These are phyloP conservation scores for Fusarium begoniae DNA, from an alignment of 2,329 filamentous ascomycete genomes.

Conservation along the genomic window DNA sequence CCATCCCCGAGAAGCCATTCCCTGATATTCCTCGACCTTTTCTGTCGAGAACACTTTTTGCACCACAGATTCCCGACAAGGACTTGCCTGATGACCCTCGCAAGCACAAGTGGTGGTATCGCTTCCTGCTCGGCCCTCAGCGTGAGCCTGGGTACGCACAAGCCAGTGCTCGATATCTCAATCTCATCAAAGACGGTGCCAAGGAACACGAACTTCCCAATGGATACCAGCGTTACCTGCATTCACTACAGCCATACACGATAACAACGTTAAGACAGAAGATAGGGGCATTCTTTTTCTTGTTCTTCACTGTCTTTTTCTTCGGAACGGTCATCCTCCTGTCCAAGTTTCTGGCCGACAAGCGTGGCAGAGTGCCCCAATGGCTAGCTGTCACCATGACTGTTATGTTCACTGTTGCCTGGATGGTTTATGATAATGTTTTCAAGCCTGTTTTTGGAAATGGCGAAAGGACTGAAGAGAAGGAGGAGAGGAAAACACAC, in stretches of 20 bases:
- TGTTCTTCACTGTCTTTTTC: conserved; percentile 64
- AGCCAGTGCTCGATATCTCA: conserved; percentile 83
- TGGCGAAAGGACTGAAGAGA: conserved; percentile 73
- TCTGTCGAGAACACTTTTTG: conserved; percentile 85
- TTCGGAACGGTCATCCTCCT: conserved; percentile 61
- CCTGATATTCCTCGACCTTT: conserved; percentile 69
- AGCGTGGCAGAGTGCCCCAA: conserved; percentile 71
- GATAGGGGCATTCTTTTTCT: conserved; percentile 71
- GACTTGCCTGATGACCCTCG: conserved; percentile 44
- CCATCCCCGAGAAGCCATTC: conserved; percentile 70
- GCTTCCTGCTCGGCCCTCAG: conserved; percentile 55
- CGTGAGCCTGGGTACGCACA: conserved; percentile 80
- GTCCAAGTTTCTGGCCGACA: conserved; percentile 64
- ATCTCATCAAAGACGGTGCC: conserved; percentile 81
- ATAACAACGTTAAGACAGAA: conserved; percentile 73
- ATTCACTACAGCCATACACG: conserved; percentile 73
- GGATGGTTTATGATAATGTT: conserved; percentile 57
- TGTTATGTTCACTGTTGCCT: conserved; percentile 60
- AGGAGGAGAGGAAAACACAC: conserved; percentile 19
- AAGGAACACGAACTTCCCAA: conserved; percentile 80
- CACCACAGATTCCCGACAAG: conserved; percentile 61
- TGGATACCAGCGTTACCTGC: conserved; percentile 80
- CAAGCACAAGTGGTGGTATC: conserved; percentile 56
- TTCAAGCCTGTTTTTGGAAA: conserved; percentile 78
- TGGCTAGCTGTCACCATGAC: conserved; percentile 69